phyloP scores from a whole-genome alignment of 495 filamentous ascomycete genomes.

The Daldinia loculata region DNA sequence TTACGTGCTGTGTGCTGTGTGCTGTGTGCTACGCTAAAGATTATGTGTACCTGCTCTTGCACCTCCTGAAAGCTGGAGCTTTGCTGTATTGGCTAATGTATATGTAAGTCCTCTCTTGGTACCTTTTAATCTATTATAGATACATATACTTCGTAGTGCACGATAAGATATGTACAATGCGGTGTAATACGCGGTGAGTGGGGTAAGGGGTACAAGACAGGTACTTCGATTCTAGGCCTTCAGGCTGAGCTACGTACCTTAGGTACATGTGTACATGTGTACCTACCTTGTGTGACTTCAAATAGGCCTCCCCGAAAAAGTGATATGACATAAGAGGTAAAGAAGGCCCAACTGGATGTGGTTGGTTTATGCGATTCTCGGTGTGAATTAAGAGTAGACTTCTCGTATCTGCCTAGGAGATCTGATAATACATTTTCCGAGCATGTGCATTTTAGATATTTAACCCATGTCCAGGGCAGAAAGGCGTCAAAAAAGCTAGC shows the following conservation, averaged over 20 bases:
- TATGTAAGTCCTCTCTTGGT: background rate
- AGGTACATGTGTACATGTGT: no score
- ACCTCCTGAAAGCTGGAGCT: slow-evolving; percentile 1
- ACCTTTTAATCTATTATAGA: background rate
- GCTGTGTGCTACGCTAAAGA: slow-evolving; percentile 15
- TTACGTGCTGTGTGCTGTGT: slow-evolving; percentile 20
- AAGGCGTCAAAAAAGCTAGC: no score
- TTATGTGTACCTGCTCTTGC: slow-evolving; percentile 1
- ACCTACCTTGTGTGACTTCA: background rate
- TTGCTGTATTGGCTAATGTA: background rate
- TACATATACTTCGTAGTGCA: background rate
- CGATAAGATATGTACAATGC: background rate
- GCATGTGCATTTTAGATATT: background rate
- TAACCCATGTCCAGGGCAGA: background rate
- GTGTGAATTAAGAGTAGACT: background rate
- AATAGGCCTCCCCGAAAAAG: background rate
- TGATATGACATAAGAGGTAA: slow-evolving; percentile 11
- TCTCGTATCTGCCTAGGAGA: background rate
- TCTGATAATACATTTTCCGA: background rate
- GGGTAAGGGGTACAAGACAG: slow-evolving; percentile 7
- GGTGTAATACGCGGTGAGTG: background rate
- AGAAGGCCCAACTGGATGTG: background rate
- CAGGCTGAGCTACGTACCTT: background rate
- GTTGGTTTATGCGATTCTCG: background rate
- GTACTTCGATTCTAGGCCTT: slow-evolving; percentile 1